Conservation (phyloP, 75 land plant genomes). For the Picea glauca region DNA sequence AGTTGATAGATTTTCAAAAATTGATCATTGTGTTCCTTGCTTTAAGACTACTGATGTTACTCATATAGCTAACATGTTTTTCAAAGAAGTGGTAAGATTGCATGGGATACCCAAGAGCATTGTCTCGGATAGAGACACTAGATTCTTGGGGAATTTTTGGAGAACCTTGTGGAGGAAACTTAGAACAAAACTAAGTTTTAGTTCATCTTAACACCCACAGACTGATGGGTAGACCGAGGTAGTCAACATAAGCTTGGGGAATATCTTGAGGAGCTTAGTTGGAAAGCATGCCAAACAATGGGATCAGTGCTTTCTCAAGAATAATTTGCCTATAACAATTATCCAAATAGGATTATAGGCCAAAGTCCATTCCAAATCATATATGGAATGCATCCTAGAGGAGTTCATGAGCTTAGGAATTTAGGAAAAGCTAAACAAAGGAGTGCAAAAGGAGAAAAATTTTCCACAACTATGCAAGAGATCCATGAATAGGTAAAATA, state of each 20-base stretch:
- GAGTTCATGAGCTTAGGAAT: background rate
- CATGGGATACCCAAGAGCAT: background rate
- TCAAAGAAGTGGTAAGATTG: background rate
- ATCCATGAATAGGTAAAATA: background rate
- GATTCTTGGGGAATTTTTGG: background rate
- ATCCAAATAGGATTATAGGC: background rate
- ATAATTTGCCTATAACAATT: background rate
- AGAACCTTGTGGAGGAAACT: background rate
- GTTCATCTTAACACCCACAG: background rate
- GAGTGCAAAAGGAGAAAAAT: background rate
- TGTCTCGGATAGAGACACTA: background rate
- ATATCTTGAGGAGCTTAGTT: background rate
- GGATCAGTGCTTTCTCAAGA: background rate
- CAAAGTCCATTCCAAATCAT: background rate
- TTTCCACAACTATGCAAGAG: background rate
- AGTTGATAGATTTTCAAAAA: background rate
- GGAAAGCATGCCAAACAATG: background rate
- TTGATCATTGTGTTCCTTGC: background rate
- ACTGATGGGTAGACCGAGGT: background rate
- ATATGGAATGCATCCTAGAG: background rate
- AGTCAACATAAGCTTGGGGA: background rate
- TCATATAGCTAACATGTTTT: background rate
- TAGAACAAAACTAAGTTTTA: background rate
- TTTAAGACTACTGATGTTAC: background rate
- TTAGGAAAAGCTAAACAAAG: background rate